Conservation (phyloP, 768 basidiomycete species). For the Infundibulicybe gibba region DNA sequence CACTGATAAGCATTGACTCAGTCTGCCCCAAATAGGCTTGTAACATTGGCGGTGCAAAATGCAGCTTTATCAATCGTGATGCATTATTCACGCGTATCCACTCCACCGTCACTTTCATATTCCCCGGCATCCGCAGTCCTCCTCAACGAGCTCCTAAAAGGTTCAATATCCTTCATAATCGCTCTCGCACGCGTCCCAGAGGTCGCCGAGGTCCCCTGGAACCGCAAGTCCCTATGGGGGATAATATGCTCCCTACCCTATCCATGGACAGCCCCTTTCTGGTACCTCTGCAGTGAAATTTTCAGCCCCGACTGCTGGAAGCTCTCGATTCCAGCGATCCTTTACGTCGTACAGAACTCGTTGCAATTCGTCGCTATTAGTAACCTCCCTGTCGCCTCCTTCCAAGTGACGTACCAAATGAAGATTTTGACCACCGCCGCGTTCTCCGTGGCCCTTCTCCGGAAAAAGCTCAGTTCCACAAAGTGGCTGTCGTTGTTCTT, state of each 20-base stretch:
- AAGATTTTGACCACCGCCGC: constrained; percentile 96
- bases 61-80: constrained; percentile 94
- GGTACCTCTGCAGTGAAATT: constrained; percentile 64
- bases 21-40: constrained; percentile 41
- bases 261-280: constrained; percentile 47
- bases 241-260: constrained; percentile 31
- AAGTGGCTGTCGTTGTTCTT: constrained; percentile 91
- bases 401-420: constrained; percentile 98
- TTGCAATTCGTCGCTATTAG: constrained; percentile 95
- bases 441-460: constrained; percentile 82
- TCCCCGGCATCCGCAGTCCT: constrained; percentile 94
- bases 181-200: constrained; percentile 59
- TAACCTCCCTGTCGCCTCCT: constrained; percentile 95
- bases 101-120: constrained; percentile 73
- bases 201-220: constrained; percentile 33
- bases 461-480: constrained; percentile 61
- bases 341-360: constrained; percentile 95
- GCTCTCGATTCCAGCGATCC: constrained; percentile 91
- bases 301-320: constrained; percentile 96
- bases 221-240: constrained; percentile 35
- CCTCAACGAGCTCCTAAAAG: constrained; percentile 92
- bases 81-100: constrained; percentile 96
- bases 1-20: constrained; percentile 1
- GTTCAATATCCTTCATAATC: constrained; percentile 85
- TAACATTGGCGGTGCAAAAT: constrained; percentile 92